phyloP scores from a whole-genome alignment of 2,329 filamentous ascomycete genomes.

The Emydomyces testavorans region DNA sequence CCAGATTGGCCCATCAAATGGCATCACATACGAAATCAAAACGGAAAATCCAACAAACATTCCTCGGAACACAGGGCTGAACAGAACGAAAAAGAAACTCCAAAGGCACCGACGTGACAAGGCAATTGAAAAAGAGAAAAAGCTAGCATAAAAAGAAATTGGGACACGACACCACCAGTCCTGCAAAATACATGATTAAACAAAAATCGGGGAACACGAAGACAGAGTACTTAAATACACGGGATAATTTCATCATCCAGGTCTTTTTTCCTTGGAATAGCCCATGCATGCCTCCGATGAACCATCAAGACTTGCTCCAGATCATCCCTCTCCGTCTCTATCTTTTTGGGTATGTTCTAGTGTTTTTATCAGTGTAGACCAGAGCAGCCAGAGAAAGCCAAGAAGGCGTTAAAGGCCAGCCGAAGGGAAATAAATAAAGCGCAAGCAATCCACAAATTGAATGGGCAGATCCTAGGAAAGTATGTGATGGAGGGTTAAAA shows the following conservation, averaged over 20 bases:
- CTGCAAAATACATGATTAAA: too few relatives aligned
- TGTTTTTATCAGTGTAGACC: not conserved
- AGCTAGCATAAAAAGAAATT: not conserved
- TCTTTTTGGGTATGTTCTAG: slow-evolving; percentile 8
- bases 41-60: not conserved
- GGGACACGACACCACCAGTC: not conserved
- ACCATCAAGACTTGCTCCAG: slow-evolving; percentile 1
- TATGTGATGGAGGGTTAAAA: not conserved
- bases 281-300: not conserved
- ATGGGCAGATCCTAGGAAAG: not conserved
- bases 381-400: slow-evolving; percentile 2
- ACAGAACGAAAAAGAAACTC: not conserved
- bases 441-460: not conserved
- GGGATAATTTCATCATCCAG: not conserved
- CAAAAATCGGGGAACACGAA: too few relatives aligned
- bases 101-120: too few relatives aligned
- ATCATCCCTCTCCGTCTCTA: not conserved
- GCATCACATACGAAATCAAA: not conserved
- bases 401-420: not conserved
- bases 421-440: not conserved
- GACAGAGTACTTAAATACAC: not conserved
- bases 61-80: not conserved
- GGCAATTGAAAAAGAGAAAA: not conserved
- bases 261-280: not conserved
- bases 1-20: not conserved